These are phyloP conservation scores for Eimeria mitis DNA, from an alignment of 169 alveolate genomes.

Conservation along the genomic window DNA sequence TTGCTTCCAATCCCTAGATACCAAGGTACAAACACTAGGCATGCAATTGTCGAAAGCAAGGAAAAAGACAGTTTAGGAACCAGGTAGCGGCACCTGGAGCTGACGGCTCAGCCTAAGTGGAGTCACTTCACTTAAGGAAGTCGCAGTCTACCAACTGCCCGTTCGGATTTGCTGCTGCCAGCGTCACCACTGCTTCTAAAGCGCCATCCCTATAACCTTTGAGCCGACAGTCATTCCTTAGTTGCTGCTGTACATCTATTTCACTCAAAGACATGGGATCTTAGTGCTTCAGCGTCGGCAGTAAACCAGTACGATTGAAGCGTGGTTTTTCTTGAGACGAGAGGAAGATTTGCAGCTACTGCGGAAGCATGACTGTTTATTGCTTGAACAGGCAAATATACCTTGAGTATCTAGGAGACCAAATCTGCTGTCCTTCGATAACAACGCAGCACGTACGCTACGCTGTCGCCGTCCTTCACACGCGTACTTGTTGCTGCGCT, in stretches of 20 bases:
- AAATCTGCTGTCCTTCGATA: not conserved
- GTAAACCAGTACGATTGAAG: not conserved
- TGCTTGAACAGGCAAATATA: not conserved
- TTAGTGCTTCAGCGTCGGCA: not conserved
- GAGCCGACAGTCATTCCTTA: not conserved
- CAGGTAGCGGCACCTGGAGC: not conserved
- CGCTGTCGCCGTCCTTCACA: not conserved
- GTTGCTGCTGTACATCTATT: not conserved
- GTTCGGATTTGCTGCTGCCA: not conserved
- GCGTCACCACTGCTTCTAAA: not conserved
- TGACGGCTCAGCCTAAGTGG: not conserved
- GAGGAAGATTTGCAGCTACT: not conserved
- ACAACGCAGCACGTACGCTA: constrained; percentile 29
- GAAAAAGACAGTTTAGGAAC: not conserved
- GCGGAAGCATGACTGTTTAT: not conserved
- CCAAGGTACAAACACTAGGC: not conserved
- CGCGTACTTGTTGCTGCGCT: no score
- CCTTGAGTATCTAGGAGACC: not conserved
- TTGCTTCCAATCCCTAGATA: not conserved
- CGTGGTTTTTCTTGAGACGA: not conserved
- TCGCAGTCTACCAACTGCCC: not conserved
- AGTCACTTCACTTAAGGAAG: no score
- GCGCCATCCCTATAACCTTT: not conserved
- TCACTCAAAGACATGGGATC: not conserved
- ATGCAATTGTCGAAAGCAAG: not conserved